Conservation (phyloP, 305 asterid species). For the Withania somnifera region DNA sequence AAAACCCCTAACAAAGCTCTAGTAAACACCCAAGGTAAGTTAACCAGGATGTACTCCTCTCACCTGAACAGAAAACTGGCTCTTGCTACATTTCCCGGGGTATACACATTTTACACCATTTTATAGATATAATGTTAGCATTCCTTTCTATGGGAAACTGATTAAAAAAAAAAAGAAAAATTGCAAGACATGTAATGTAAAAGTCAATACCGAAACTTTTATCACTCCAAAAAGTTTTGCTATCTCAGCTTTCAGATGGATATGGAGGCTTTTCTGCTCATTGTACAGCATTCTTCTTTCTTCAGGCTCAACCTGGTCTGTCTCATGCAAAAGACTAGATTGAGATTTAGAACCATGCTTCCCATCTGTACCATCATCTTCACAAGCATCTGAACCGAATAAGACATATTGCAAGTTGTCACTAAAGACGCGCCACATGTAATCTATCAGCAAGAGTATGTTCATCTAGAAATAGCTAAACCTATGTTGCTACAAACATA, state of each 20-base stretch:
- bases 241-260: conserved; percentile 43
- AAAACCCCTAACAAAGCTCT: not conserved
- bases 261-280: conserved; percentile 41
- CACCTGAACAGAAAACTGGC: not conserved
- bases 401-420: conserved; percentile 7
- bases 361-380: not conserved
- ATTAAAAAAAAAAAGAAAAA: not conserved
- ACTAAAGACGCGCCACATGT: conserved; percentile 5
- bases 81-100: not conserved
- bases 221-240: conserved; percentile 49
- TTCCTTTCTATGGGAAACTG: not conserved
- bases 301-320: conserved; percentile 18
- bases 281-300: conserved; percentile 14
- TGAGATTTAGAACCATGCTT: not conserved
- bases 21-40: not conserved
- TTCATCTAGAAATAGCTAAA: not conserved
- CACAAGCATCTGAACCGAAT: not conserved
- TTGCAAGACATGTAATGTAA: not conserved
- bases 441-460: not conserved
- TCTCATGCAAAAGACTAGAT: conserved; percentile 12
- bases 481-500: not conserved
- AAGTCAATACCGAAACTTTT: conserved; percentile 54
- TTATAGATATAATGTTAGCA: not conserved
- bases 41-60: not conserved
- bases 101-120: conserved; percentile 1